Percentiles rank a stretch among this genome's conserved stretches.
phyloP scores from a whole-genome alignment of 2,329 filamentous ascomycete species.

The Biscogniauxia sp. region DNA sequence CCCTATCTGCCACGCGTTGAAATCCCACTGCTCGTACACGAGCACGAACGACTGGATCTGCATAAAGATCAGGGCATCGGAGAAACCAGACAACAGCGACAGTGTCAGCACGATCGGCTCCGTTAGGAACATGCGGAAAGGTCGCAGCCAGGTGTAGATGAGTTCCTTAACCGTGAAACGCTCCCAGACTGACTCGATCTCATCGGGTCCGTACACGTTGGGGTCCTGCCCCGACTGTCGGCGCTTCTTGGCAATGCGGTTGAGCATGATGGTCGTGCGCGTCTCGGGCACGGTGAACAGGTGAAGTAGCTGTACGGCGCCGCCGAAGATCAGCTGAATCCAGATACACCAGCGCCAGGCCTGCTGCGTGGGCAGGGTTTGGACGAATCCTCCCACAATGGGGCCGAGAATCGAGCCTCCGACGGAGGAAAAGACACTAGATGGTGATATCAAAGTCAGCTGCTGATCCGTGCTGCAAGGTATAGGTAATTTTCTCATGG shows the following conservation, averaged over 20 bases:
- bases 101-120: constrained; percentile 64
- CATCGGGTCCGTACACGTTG: constrained; percentile 70
- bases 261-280: constrained; percentile 72
- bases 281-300: constrained; percentile 74
- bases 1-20: constrained; percentile 40
- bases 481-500: background rate
- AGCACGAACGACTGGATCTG: constrained; percentile 62
- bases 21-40: constrained; percentile 61
- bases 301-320: constrained; percentile 65
- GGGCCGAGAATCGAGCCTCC: constrained; percentile 74
- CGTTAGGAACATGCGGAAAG: constrained; percentile 62
- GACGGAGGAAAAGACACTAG: constrained; percentile 70
- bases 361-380: constrained; percentile 52
- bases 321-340: constrained; percentile 81
- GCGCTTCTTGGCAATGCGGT: constrained; percentile 73
- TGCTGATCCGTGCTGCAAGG: background rate
- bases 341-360: constrained; percentile 70
- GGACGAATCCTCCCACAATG: constrained; percentile 74
- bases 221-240: constrained; percentile 58
- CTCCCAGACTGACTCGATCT: constrained; percentile 51
- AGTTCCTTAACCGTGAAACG: constrained; percentile 41
- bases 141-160: constrained; percentile 53
- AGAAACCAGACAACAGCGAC: constrained; percentile 62
- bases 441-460: background rate
- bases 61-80: constrained; percentile 65